Evolutionary conservation across 345 rosid genomes (phyloP).

Genomic region (Citrus medica): DNA sequence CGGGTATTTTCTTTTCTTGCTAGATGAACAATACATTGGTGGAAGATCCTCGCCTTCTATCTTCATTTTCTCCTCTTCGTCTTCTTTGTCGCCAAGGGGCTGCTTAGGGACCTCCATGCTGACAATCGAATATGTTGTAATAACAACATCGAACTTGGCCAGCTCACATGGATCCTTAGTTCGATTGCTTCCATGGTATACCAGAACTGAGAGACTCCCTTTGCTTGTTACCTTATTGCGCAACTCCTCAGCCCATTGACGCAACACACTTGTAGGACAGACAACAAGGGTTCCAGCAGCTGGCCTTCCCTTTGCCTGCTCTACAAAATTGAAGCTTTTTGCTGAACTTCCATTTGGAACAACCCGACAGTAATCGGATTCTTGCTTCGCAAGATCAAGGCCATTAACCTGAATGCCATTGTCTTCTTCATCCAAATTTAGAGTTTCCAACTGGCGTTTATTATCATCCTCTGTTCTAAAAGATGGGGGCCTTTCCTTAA

Average conservation of each 20-base stretch:
- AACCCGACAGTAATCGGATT: constrained; percentile 24
- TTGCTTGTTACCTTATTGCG: constrained; percentile 64
- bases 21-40: constrained; percentile 29
- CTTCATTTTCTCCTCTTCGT: constrained; percentile 56
- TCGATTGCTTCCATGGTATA: constrained; percentile 88
- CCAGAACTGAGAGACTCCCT: constrained; percentile 72
- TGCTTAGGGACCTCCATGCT: constrained; percentile 98
- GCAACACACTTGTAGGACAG: constrained; percentile 94
- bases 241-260: constrained; percentile 94
- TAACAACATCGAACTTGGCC: constrained; percentile 89
- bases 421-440: constrained; percentile 71
- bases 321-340: constrained; percentile 21
- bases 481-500: constrained; percentile 72
- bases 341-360: constrained; percentile 16
- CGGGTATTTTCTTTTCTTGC: constrained; percentile 59
- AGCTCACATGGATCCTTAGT: constrained; percentile 81
- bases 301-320: constrained; percentile 64
- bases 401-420: constrained; percentile 36
- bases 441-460: constrained; percentile 46
- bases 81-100: constrained; percentile 60
- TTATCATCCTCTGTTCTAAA: constrained; percentile 28
- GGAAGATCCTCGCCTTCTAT: constrained; percentile 38
- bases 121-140: constrained; percentile 92
- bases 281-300: constrained; percentile 96
- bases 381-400: constrained; percentile 24